Evolutionary conservation across 78 protist genomes (phyloP).

Genomic region (Guillardia theta): DNA sequence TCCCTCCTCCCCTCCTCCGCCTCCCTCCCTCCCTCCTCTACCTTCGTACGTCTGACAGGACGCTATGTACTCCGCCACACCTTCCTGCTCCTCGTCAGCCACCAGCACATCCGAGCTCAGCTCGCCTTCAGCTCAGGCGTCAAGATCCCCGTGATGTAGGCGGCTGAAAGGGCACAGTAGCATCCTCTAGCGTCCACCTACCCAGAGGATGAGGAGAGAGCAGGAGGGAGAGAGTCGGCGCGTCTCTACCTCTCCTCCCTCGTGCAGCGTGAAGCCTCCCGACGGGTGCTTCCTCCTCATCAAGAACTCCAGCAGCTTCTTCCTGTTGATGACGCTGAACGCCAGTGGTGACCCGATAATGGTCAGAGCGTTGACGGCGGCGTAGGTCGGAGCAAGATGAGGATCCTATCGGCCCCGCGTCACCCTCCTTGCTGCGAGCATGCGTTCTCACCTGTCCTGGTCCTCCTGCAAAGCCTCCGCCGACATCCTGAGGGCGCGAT

Average conservation of each 20-base stretch:
- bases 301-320: slow-evolving; percentile 47
- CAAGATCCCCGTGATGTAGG: not conserved
- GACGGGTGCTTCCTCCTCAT: not conserved
- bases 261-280: slow-evolving; percentile 84
- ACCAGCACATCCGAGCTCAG: too few species aligned
- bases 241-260: slow-evolving; percentile 82
- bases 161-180: slow-evolving; percentile 14
- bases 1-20: not conserved
- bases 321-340: slow-evolving; percentile 58
- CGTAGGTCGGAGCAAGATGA: slow-evolving; percentile 97
- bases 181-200: slow-evolving; percentile 7
- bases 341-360: slow-evolving; percentile 73
- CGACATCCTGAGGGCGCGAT: not conserved
- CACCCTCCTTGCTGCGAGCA: slow-evolving; percentile 53
- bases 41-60: slow-evolving; percentile 95
- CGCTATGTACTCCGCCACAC: not conserved
- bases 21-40: not conserved
- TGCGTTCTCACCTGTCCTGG: slow-evolving; percentile 34
- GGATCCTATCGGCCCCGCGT: too few species aligned
- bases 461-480: slow-evolving; percentile 58
- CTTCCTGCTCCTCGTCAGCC: too few species aligned
- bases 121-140: not conserved
- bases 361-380: slow-evolving; percentile 79
- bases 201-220: not conserved
- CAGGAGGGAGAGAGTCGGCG: slow-evolving; percentile 28